A percentile compares a stretch with the other conserved stretches of the same genome.
These are phyloP conservation scores for Debaryomyces singareniensis DNA, from an alignment of 1,139 yeast genomes.

Conservation along the genomic window DNA sequence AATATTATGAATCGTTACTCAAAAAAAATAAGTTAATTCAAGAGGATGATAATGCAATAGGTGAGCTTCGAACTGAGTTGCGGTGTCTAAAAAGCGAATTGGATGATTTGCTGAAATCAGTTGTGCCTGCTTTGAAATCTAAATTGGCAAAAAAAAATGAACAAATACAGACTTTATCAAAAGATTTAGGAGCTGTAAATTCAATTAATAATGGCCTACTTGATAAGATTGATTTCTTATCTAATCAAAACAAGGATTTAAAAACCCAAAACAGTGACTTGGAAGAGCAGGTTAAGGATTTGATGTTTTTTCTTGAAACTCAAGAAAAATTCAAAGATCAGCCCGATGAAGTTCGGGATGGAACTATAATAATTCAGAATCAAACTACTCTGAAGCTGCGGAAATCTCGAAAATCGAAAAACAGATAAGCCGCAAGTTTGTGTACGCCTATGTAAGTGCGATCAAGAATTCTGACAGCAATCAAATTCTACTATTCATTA, in stretches of 20 bases:
- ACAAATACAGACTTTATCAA: constrained; percentile 22
- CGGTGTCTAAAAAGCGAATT: constrained; percentile 29
- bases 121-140: constrained; percentile 28
- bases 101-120: constrained; percentile 16
- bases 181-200: constrained; percentile 27
- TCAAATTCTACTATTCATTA: too few relatives aligned
- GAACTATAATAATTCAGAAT: constrained; percentile 46
- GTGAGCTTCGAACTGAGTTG: constrained; percentile 19
- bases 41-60: constrained; percentile 3
- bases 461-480: background rate
- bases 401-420: background rate
- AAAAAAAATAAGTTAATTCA: constrained; percentile 24
- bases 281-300: constrained; percentile 66
- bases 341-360: constrained; percentile 65
- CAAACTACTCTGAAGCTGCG: background rate
- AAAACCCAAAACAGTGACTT: constrained; percentile 44
- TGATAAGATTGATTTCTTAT: constrained; percentile 47
- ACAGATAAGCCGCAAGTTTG: background rate
- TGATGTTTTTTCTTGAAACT: constrained; percentile 76
- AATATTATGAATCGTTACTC: constrained; percentile 65
- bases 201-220: constrained; percentile 52
- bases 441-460: background rate
- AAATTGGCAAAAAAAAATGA: constrained; percentile 26
- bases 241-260: constrained; percentile 25
- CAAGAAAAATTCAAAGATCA: constrained; percentile 68